These are phyloP conservation scores for Chlorophyllum brunneum DNA, from an alignment of 768 basidiomycete species.

Conservation along the genomic window DNA sequence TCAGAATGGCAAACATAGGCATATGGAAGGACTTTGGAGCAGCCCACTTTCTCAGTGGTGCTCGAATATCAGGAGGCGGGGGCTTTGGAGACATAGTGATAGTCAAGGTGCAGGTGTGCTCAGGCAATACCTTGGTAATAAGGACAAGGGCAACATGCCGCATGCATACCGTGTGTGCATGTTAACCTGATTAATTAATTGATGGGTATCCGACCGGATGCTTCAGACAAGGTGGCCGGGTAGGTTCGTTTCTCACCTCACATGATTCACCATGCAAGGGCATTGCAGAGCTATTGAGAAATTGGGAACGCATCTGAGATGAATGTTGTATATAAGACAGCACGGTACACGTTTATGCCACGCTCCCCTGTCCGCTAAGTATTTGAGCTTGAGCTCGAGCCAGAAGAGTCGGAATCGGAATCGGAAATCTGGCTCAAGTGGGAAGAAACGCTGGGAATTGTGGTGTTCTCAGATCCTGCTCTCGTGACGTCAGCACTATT, in stretches of 20 bases:
- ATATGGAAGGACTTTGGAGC: background rate
- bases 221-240: too few species aligned
- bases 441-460: slow-evolving; percentile 13
- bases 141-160: background rate
- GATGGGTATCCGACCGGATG: too few species aligned
- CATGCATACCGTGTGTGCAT: slow-evolving; percentile 3
- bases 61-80: slow-evolving; percentile 3
- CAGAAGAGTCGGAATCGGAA: background rate
- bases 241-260: too few species aligned
- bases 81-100: slow-evolving; percentile 8
- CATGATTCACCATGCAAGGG: background rate
- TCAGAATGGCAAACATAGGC: slow-evolving; percentile 7
- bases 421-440: slow-evolving; percentile 11
- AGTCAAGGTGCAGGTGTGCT: background rate
- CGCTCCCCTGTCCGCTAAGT: background rate
- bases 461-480: slow-evolving; percentile 12
- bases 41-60: background rate
- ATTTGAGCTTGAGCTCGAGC: background rate
- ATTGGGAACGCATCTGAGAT: background rate
- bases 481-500: slow-evolving; percentile 7
- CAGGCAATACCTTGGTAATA: background rate
- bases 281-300: background rate
- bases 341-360: background rate
- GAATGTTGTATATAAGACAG: background rate
- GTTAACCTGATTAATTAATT: slow-evolving; percentile 3